phyloP scores from a whole-genome alignment of 163 green algal genomes.

The Volvox carteri region DNA sequence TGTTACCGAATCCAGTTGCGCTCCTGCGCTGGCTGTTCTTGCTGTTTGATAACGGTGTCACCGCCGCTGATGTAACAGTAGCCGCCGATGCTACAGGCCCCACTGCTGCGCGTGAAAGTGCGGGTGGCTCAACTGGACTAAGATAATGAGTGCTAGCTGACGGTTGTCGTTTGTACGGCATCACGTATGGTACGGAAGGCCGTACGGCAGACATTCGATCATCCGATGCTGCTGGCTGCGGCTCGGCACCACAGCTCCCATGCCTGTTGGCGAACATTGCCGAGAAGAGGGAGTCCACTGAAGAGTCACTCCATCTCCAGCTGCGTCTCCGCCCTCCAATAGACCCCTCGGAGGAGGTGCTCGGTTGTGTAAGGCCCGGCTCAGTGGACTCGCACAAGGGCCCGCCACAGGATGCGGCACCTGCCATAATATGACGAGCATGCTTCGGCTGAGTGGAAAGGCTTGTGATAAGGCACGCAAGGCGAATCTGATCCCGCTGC shows the following conservation, averaged over 20 bases:
- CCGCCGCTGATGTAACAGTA: no score
- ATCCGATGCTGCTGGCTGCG: background rate
- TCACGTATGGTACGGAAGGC: background rate
- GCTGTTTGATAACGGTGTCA: no score
- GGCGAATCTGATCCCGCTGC: background rate
- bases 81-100: no score
- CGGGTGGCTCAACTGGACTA: background rate
- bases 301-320: background rate
- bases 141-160: background rate
- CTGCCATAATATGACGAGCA: background rate
- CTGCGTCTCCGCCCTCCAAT: background rate
- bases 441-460: background rate
- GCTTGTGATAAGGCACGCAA: background rate
- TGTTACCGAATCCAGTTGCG: no score
- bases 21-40: no score
- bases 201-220: no score
- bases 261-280: background rate
- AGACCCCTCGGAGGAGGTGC: background rate
- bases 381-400: background rate
- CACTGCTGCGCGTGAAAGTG: background rate
- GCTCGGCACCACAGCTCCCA: background rate
- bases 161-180: background rate
- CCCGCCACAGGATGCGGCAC: background rate
- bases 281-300: background rate
- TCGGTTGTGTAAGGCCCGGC: background rate